Percentiles rank a stretch among this genome's conserved stretches.
Conservation (phyloP, 192 early-diverging fungal species). For the Radiomyces spectabilis region DNA sequence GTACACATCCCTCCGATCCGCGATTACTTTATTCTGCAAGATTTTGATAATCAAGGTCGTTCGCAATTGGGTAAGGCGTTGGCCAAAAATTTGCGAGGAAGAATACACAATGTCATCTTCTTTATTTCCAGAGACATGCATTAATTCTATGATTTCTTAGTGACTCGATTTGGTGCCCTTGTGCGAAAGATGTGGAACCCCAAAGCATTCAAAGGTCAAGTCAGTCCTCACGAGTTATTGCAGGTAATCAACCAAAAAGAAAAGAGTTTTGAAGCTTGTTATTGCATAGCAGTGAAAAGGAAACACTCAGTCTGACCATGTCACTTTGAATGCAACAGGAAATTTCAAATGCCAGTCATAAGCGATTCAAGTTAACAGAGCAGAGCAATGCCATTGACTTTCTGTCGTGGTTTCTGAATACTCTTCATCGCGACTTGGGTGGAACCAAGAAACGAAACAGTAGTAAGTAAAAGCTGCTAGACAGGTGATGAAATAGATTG, state of each 20-base stretch:
- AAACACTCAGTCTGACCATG: too few species aligned
- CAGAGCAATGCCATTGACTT: constrained; percentile 86
- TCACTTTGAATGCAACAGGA: constrained; percentile 40
- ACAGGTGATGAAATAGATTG: not conserved
- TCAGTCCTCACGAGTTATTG: constrained; percentile 90
- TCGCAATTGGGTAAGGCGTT: constrained; percentile 40
- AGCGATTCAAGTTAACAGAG: constrained; percentile 68
- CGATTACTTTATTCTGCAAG: constrained; percentile 68
- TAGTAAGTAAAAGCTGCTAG: constrained; percentile 33
- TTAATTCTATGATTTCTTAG: constrained; percentile 22
- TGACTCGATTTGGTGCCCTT: constrained; percentile 68
- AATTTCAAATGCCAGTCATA: constrained; percentile 72
- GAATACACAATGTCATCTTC: not conserved
- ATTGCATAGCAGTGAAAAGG: too few species aligned
- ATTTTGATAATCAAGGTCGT: constrained; percentile 31
- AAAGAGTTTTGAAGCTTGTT: too few species aligned
- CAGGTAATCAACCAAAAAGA: too few species aligned
- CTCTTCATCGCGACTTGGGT: constrained; percentile 78
- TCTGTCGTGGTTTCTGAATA: constrained; percentile 88
- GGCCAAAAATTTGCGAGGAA: not conserved
- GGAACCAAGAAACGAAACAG: constrained; percentile 66
- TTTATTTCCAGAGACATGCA: not conserved
- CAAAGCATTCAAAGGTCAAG: constrained; percentile 87
- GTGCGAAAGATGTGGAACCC: constrained; percentile 92
- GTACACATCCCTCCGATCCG: constrained; percentile 82